These are phyloP conservation scores for Ophiostoma perfectum DNA, from an alignment of 2,329 filamentous ascomycete species.

Conservation along the genomic window DNA sequence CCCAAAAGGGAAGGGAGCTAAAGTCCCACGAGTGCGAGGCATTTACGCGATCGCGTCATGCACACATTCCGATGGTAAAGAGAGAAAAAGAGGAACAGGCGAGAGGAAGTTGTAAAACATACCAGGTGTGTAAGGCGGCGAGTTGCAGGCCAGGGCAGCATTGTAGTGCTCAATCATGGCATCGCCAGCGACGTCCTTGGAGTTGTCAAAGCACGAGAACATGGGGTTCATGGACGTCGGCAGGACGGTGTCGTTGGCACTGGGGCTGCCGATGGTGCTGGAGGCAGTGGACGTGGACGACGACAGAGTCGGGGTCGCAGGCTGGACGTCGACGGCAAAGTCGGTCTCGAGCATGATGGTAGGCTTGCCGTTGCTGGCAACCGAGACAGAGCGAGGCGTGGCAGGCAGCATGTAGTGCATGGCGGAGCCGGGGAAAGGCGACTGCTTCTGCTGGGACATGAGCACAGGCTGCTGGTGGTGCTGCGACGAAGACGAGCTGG, in stretches of 20 bases:
- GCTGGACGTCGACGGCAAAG: constrained; percentile 60
- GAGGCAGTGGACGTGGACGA: constrained; percentile 71
- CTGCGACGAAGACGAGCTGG: constrained; percentile 57
- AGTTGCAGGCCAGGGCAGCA: constrained; percentile 34
- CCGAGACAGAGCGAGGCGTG: constrained; percentile 61
- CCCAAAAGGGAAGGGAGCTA: not conserved
- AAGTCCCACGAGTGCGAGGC: constrained; percentile 14
- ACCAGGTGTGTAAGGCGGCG: constrained; percentile 88
- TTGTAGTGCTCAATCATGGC: constrained; percentile 16
- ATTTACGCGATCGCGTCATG: constrained; percentile 15
- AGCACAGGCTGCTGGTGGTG: constrained; percentile 42
- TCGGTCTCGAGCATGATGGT: constrained; percentile 75
- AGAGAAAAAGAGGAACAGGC: not conserved
- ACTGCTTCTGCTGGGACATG: constrained; percentile 27
- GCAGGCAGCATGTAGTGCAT: constrained; percentile 37
- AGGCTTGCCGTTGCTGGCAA: constrained; percentile 75
- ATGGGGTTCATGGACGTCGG: constrained; percentile 78
- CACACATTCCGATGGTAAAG: not conserved
- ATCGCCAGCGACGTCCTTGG: constrained; percentile 47
- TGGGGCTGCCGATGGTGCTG: constrained; percentile 81
- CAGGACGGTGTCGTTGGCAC: constrained; percentile 62
- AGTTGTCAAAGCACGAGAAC: constrained; percentile 66
- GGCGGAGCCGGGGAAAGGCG: constrained; percentile 45
- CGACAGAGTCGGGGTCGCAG: constrained; percentile 76
- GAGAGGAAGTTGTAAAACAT: constrained; percentile 38